Base-by-base conservation (phyloP, 345 rosid species). In the Boechera retrofracta region DNA sequence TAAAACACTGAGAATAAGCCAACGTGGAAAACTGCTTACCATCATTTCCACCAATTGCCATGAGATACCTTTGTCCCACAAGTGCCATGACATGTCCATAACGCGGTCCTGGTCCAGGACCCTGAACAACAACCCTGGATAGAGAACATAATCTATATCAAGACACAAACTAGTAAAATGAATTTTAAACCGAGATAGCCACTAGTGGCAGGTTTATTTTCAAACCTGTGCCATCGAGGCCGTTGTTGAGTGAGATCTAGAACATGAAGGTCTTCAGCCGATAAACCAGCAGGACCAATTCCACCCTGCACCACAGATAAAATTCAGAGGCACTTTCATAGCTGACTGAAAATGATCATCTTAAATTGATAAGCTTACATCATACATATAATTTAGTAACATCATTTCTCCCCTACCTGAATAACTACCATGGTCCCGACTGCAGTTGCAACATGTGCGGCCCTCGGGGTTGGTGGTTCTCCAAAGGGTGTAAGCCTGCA, bases 31-130 rank as follows among this genome's bases (percentile, higher is more conserved):
- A 57, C n/a, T 42, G 70, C 84, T 67, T 79, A 90, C 98, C 98
- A 65, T 92, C 96, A 89, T 90, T 92, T 71, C 98, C 98, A 78
- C 98, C 98, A 80, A 92, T 92, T 54, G 92, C 92, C 96, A 92
- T 90, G 81, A 92, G 92, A 84, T 90, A 92, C 80, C 98, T 80
- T 78, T 92, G 98, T 62, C 98, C 98, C 69, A 92, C 98, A 81
- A 92, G 85, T 67, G 98, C 98, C 98, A 92, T 92, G 64, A 90
- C 98, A 82, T 92, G 98, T 54, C 98, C 98, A 85, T 92, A 92
- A 49, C 98, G 89, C 13, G 98, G 92, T 75, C 98, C 98, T 52
- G 98, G 98, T 69, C 98, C 98, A 74, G 94, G 98, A 70, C 98
- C 96, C 72, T 90, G 96, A 75, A 90, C 96, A 84, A 89, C 96